Evolutionary conservation across 2,329 filamentous ascomycete species (phyloP).

Genomic region (Colletotrichum sp.): DNA sequence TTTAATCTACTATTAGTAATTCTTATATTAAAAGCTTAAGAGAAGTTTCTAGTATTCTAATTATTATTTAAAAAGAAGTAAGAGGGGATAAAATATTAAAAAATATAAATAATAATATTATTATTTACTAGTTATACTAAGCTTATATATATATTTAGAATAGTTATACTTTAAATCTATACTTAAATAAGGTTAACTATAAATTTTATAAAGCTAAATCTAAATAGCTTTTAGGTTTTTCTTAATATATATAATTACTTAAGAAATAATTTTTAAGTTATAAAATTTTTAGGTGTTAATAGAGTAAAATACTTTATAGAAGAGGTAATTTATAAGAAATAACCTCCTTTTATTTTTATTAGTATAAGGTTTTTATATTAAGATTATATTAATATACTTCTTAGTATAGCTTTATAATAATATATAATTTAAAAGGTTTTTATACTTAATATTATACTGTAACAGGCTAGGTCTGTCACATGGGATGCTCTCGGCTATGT

Average conservation of each 20-base stretch:
- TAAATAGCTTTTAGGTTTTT: neutral
- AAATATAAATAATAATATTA: neutral
- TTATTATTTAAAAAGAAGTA: neutral
- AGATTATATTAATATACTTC: no score
- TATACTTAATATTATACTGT: no score
- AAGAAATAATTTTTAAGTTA: neutral
- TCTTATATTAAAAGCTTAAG: neutral
- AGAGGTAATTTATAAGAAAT: neutral
- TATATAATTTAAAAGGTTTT: no score
- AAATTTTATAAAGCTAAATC: no score
- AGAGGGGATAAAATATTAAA: neutral
- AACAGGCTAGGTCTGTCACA: no score
- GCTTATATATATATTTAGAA: neutral
- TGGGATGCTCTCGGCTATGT: no score
- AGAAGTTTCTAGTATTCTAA: neutral
- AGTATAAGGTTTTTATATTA: neutral
- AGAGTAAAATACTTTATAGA: neutral
- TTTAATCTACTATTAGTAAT: neutral
- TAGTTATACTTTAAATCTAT: no score
- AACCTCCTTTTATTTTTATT: no score
- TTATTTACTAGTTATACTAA: neutral
- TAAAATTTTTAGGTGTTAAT: neutral
- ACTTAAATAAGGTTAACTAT: no score
- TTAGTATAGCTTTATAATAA: no score
- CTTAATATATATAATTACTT: slow-evolving; percentile 19